These are phyloP conservation scores for Quercus ilex DNA, from an alignment of 306 rosid species.

Conservation along the genomic window DNA sequence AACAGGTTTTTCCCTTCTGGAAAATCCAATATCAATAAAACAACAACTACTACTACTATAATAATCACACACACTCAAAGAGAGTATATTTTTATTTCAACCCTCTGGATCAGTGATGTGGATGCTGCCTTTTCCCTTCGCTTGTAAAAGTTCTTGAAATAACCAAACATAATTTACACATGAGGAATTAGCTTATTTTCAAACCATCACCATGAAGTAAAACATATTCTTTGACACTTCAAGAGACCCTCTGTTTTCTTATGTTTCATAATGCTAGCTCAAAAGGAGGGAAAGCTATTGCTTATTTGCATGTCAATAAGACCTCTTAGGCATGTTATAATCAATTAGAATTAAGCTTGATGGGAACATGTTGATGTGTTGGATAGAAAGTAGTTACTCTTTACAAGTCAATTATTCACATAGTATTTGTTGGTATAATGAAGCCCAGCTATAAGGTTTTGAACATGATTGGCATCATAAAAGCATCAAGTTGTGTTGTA, in stretches of 20 bases:
- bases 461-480: not conserved
- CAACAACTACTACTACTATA: not conserved
- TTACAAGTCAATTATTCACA: not conserved
- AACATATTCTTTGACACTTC: no score
- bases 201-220: no score
- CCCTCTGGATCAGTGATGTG: not conserved
- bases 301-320: not conserved
- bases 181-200: not conserved
- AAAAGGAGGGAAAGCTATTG: not conserved
- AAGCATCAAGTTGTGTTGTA: not conserved
- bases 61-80: not conserved
- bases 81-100: not conserved
- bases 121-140: not conserved
- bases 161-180: not conserved
- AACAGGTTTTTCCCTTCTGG: not conserved
- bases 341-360: not conserved
- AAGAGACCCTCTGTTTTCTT: not conserved
- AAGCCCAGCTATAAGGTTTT: not conserved
- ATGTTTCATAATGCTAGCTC: not conserved
- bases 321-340: not conserved
- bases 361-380: no score
- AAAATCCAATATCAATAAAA: not conserved
- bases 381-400: not conserved
- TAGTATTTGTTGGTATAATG: not conserved
- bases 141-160: not conserved